Evolutionary conservation across 1,139 yeast species (phyloP), one percentile per base, ranked within the genome.

Genomic region (Barnettozyma hawaiiensis): DNA sequence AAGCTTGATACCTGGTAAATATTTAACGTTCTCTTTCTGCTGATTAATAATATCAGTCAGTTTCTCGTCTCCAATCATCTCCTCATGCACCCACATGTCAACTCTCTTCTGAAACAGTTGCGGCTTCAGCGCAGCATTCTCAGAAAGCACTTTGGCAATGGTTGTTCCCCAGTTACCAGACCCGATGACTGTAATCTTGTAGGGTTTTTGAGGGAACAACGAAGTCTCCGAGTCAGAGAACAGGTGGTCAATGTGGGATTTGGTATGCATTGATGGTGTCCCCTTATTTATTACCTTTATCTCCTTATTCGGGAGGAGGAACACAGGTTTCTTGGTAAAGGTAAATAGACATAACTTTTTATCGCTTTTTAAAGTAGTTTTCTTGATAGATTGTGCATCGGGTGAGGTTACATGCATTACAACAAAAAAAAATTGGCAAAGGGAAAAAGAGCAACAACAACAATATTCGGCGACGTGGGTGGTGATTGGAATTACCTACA

Each of bases 61-160:
- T 48, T 76, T 83, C 64, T 66, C 63, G 45, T 80, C 94, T 43
- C 76, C 78, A 46, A 79, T 63, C 49, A 72, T 62, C 65, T 86
- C 96, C 65, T 87, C 87, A 58, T 72, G 83, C 21, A 86, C 96
- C 96, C 96, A 86, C 95, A 86, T 85, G 54, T 78, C 76, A 40
- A 87, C 95, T 45, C 74, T 69, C 44, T 67, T 65, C 46, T 76
- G 71, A 60, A 86, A 86, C 50, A 83, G 65, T 29, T 75, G 68
- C 24, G 85, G 78, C 65, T 81, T 75, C 51, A 73, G 79, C 31
- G 70, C 71, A 39, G 86, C 68, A 63, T 85, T 85, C 65, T 87
- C 95, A 38, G 95, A 85, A 21, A 85, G 78, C 41, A 86, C 80
- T 65, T 86, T 86, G 51, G 95, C 95, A 42, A 86, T 85, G 9